These are phyloP conservation scores for Dictyophora rubrovolvata DNA, from an alignment of 768 basidiomycete genomes.

Conservation along the genomic window DNA sequence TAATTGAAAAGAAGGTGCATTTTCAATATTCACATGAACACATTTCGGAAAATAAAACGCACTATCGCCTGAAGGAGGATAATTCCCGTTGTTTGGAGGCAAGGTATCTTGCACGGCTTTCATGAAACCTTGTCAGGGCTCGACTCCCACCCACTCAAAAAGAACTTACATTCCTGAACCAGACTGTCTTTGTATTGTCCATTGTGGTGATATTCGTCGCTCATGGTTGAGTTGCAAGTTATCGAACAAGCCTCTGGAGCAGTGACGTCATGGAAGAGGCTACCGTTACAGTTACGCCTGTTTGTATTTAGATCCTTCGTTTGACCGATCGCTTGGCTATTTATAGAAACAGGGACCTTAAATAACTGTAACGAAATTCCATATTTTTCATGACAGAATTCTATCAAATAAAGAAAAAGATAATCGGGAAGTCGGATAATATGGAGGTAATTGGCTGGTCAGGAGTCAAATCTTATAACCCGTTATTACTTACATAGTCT, in stretches of 20 bases:
- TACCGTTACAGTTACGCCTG: not conserved
- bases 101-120: not conserved
- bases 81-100: not conserved
- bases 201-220: slow-evolving; percentile 4
- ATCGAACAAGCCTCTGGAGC: not conserved
- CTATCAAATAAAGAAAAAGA: no score
- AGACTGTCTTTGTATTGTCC: not conserved
- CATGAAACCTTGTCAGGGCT: not conserved
- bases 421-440: no score
- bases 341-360: not conserved
- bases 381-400: no score
- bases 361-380: not conserved
- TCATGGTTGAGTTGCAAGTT: slow-evolving; percentile 1
- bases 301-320: not conserved
- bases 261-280: not conserved
- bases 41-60: not conserved
- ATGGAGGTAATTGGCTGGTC: no score
- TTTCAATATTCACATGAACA: no score
- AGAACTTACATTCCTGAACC: not conserved
- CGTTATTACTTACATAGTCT: no score
- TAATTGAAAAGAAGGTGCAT: not conserved
- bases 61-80: slow-evolving; percentile 4
- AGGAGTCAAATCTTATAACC: no score
- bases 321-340: not conserved
- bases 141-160: not conserved